Percentiles rank a stretch among this genome's conserved stretches.
Evolutionary conservation across 2,329 filamentous ascomycete genomes (phyloP).

Genomic region (Teratosphaeria epicoccoides): DNA sequence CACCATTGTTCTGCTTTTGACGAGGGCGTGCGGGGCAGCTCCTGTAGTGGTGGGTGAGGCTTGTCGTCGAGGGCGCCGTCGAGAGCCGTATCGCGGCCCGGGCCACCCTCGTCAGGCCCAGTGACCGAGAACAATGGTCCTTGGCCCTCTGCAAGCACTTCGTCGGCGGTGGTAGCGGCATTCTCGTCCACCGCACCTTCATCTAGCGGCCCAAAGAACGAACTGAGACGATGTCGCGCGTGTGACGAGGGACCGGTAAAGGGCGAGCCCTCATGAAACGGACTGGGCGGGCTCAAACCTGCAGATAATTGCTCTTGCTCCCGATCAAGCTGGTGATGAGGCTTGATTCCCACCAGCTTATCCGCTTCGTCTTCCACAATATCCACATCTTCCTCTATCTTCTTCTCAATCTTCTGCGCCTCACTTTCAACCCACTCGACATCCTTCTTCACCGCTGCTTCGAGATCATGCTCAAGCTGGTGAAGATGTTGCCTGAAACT

Average conservation of each 20-base stretch:
- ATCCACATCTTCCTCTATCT: background rate
- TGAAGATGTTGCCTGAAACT: slow-evolving; percentile 11
- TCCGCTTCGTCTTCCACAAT: slow-evolving; percentile 8
- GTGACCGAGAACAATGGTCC: background rate
- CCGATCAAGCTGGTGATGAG: slow-evolving; percentile 1
- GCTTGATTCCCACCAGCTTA: background rate
- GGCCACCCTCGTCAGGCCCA: background rate
- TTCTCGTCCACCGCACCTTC: background rate
- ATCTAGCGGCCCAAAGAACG: slow-evolving; percentile 3
- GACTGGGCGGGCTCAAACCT: background rate
- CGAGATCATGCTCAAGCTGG: slow-evolving; percentile 7
- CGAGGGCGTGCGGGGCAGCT: background rate
- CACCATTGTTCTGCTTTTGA: slow-evolving; percentile 13
- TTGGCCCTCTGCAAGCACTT: background rate
- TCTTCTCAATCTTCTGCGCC: slow-evolving; percentile 4
- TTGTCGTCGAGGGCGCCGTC: slow-evolving; percentile 5
- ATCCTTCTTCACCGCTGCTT: slow-evolving; percentile 6
- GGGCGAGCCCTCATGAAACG: background rate
- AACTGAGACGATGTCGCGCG: slow-evolving; percentile 1
- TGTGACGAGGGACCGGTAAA: background rate
- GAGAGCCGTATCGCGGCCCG: background rate
- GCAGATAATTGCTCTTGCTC: background rate
- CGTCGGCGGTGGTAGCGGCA: background rate
- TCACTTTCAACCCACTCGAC: slow-evolving; percentile 8
- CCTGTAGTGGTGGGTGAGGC: background rate